Evolutionary conservation across 1,139 yeast species (phyloP).

Genomic region (Lodderomyces parapsilosis): DNA sequence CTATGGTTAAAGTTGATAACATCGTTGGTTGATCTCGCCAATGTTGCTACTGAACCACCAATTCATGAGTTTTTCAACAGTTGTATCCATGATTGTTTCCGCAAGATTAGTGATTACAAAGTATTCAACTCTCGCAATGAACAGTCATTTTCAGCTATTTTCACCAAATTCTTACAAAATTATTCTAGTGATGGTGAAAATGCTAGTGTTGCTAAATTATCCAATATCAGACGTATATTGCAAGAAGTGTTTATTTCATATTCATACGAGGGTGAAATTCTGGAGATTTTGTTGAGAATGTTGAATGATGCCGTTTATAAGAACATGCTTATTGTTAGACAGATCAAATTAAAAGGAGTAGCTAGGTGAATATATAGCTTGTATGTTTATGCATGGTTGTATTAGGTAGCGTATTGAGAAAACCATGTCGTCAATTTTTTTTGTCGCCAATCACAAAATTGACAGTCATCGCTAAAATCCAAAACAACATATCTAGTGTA

Average conservation of each 20-base stretch:
- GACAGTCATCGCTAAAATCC: background rate
- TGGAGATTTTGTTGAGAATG: slow-evolving; percentile 51
- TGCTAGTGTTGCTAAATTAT: slow-evolving; percentile 36
- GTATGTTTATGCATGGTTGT: too few species aligned
- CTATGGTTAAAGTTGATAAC: slow-evolving; percentile 41
- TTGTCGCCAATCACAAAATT: background rate
- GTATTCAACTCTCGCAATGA: slow-evolving; percentile 28
- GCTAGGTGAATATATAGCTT: background rate
- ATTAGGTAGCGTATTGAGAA: background rate
- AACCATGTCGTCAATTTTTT: background rate
- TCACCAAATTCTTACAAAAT: slow-evolving; percentile 47
- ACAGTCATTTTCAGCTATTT: slow-evolving; percentile 47
- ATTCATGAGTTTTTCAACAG: slow-evolving; percentile 32
- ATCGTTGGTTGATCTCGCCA: slow-evolving; percentile 23
- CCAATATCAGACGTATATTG: slow-evolving; percentile 60
- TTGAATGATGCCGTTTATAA: slow-evolving; percentile 54
- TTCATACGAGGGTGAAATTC: slow-evolving; percentile 59
- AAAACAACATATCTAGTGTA: background rate
- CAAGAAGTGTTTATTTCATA: slow-evolving; percentile 65
- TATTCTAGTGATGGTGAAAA: slow-evolving; percentile 22
- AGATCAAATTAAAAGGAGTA: slow-evolving; percentile 46
- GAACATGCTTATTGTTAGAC: slow-evolving; percentile 39
- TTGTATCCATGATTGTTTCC: slow-evolving; percentile 52
- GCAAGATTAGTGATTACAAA: slow-evolving; percentile 44
- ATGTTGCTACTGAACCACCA: slow-evolving; percentile 14